phyloP scores from a whole-genome alignment of 148 eudicot species.

The Selenicereus undatus region DNA sequence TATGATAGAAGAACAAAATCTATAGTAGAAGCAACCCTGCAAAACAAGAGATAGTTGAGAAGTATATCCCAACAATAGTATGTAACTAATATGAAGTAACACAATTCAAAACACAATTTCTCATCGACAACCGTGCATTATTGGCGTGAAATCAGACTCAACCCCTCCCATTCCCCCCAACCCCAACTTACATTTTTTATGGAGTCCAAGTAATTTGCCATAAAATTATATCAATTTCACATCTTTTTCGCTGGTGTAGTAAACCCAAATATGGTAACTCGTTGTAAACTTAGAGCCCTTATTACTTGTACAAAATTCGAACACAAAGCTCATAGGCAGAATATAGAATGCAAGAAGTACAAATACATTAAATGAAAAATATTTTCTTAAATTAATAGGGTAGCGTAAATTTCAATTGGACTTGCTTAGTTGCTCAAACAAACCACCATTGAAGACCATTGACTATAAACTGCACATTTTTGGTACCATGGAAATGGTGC shows the following conservation, averaged over 20 bases:
- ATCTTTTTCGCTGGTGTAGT: not conserved
- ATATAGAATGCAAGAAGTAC: too few relatives aligned
- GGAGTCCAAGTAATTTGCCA: not conserved
- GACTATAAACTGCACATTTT: not conserved
- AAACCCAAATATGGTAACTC: not conserved
- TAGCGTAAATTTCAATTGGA: not conserved
- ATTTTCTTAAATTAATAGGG: too few relatives aligned
- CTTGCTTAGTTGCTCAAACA: not conserved
- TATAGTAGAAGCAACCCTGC: conserved; percentile 80
- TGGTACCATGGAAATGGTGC: not conserved
- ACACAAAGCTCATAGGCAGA: too few relatives aligned
- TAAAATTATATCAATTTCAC: too few relatives aligned
- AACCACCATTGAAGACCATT: not conserved
- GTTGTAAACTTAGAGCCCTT: not conserved
- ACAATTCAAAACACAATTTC: not conserved
- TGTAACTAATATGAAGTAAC: too few relatives aligned
- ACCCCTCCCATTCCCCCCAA: not conserved
- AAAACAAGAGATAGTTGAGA: conserved; percentile 6
- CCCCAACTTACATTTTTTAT: not conserved
- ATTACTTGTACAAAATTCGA: not conserved
- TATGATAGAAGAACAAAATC: conserved; percentile 90
- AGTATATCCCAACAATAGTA: not conserved
- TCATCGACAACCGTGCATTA: too few relatives aligned
- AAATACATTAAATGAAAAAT: too few relatives aligned
- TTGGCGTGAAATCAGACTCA: not conserved